Conservation (phyloP, 208 protist genomes). For the Trypanosoma cruzi region DNA sequence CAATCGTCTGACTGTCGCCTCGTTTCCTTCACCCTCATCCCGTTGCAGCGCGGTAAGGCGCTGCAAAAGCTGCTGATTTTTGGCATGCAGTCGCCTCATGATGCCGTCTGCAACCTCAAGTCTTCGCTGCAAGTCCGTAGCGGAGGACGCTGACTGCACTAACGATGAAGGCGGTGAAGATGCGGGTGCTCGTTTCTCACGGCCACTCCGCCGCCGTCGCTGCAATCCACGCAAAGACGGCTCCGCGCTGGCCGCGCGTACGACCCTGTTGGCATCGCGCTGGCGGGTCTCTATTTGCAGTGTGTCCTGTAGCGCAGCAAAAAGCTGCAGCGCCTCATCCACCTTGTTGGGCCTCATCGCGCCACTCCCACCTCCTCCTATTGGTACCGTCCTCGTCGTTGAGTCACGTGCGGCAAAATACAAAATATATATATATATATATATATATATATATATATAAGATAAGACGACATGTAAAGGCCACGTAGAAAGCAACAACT, state of each 20-base stretch:
- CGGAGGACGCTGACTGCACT: not conserved
- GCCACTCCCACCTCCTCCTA: not conserved
- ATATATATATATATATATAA: not conserved
- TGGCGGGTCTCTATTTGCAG: slow-evolving; percentile 6
- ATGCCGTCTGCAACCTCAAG: slow-evolving; percentile 31
- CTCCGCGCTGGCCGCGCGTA: not conserved
- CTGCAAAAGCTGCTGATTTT: slow-evolving; percentile 36
- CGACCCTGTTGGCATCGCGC: not conserved
- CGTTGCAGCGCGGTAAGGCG: slow-evolving; percentile 11
- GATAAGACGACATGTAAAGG: not conserved
- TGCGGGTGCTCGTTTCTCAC: not conserved
- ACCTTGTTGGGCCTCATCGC: slow-evolving; percentile 20
- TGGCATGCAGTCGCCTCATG: slow-evolving; percentile 35
- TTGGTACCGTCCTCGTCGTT: too few relatives aligned
- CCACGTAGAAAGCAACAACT: not conserved
- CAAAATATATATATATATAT: not conserved
- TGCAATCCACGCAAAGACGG: not conserved
- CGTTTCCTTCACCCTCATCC: not conserved
- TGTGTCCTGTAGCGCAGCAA: slow-evolving; percentile 21
- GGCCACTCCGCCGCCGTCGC: not conserved
- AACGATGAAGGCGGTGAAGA: not conserved
- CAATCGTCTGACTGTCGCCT: not conserved
- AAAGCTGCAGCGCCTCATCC: slow-evolving; percentile 33
- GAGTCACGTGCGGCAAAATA: not conserved
- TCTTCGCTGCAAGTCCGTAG: slow-evolving; percentile 12